Base-by-base conservation (phyloP, 1,284 basidiomycete genomes). In the Chalciporus sp. region DNA sequence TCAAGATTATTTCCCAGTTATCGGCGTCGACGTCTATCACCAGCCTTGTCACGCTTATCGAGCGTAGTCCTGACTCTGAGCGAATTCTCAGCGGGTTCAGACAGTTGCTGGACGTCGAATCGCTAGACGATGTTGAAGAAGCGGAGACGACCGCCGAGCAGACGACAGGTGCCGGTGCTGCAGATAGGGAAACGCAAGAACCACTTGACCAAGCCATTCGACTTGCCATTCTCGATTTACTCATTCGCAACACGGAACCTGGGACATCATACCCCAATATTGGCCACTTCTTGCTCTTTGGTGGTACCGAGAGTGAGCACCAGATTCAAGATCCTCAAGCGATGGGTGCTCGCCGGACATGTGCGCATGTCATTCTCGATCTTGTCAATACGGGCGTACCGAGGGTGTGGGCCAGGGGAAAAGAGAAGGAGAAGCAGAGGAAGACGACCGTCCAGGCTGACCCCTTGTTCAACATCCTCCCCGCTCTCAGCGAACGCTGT, bases 271-370 rank as follows among this genome's bases (percentile, higher is more conserved):
- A 87, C 54, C 94, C 95, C 14, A 98, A 96, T 63, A 68, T 98
- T 33, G 90, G 91, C 0, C 94, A 98, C 74, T 91, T 94, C 70
- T 75, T 99, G 9, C 81, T 99, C 7, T 92, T 95, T 67, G 91
- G 88, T 1, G 72, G 78, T 2, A 72, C 74, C 42, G 75, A 76
- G 35, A 72, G 72, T 42, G 77, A 83, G 44, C 77, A 80, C 57
- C 81, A 80, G 56, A 85, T 92, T 42, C 85, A 90, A 65, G 89
- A 90, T 64, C 88, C 89, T 1, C 83, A 86, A 58, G 87, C 90
- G 1, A 77, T 91, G 2, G 84, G 86, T 33, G 81, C 87, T 0
- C 80, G 80, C 33, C 77, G 82, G 47, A 89, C 90, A 1, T 91
- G 88, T 57, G 79, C 95, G 6, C 92, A 97, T 64, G 82, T 92